A percentile compares a stretch with the other conserved stretches of the same genome.
phyloP scores from a whole-genome alignment of 1,139 yeast genomes.

The Nakaseomyces glabratus region DNA sequence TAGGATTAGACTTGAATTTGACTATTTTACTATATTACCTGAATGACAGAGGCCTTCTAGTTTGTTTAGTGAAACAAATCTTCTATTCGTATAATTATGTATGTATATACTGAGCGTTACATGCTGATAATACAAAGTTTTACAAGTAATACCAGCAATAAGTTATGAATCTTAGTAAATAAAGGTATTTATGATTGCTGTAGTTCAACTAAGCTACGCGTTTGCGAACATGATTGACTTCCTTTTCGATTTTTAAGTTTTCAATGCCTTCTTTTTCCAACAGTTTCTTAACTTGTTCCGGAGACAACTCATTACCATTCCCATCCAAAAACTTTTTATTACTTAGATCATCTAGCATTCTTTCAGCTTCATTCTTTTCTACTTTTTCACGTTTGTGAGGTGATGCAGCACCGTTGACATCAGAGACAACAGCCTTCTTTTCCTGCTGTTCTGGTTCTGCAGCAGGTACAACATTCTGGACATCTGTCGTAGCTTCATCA shows the following conservation, averaged over 20 bases:
- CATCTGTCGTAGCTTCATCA: not conserved
- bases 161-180: too few relatives aligned
- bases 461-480: constrained; percentile 1
- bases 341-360: constrained; percentile 18
- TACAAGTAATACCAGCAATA: too few relatives aligned
- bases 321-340: constrained; percentile 25
- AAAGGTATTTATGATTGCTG: too few relatives aligned
- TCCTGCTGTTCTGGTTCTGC: constrained; percentile 10
- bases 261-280: constrained; percentile 22
- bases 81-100: too few relatives aligned
- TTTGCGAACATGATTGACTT: too few relatives aligned
- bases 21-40: too few relatives aligned
- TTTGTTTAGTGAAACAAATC: too few relatives aligned
- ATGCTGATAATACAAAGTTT: too few relatives aligned
- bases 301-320: constrained; percentile 21
- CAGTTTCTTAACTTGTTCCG: constrained; percentile 20
- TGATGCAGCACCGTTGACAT: not conserved
- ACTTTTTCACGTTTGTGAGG: not conserved
- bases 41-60: too few relatives aligned
- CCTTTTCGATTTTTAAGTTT: constrained; percentile 17
- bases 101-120: too few relatives aligned
- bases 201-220: too few relatives aligned
- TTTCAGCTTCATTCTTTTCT: constrained; percentile 10
- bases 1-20: too few relatives aligned
- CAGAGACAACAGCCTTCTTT: constrained; percentile 9